Evolutionary conservation across 306 rosid genomes (phyloP).

Genomic region (Ziziphus jujuba): DNA sequence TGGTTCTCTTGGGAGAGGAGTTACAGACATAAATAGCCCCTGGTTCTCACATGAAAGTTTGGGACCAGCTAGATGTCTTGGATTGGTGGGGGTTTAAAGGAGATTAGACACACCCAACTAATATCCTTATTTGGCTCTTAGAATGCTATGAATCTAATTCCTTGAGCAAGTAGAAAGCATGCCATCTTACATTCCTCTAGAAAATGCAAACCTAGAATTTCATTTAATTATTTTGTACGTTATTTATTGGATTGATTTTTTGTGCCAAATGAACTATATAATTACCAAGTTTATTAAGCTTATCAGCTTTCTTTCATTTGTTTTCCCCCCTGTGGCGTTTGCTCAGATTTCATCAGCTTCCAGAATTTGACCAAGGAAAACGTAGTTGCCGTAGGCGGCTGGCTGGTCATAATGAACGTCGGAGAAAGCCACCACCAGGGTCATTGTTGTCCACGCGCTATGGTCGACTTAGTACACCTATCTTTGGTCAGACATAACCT

Average conservation of each 20-base stretch:
- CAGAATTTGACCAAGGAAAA: constrained; percentile 93
- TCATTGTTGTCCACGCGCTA: constrained; percentile 62
- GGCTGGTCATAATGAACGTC: constrained; percentile 93
- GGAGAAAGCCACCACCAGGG: constrained; percentile 88
- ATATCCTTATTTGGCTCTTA: no score
- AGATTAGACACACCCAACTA: no score
- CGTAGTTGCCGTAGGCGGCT: constrained; percentile 94
- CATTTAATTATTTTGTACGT: not conserved
- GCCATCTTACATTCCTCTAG: no score
- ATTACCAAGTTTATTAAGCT: not conserved
- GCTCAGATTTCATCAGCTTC: constrained; percentile 84
- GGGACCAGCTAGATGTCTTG: no score
- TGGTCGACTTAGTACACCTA: constrained; percentile 51
- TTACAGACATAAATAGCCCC: no score
- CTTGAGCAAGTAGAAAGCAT: no score
- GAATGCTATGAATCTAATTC: no score
- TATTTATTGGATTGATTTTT: not conserved
- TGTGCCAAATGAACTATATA: not conserved
- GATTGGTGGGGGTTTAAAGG: no score
- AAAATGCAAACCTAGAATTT: no score
- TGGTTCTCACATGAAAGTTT: no score
- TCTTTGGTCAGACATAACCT: constrained; percentile 52
- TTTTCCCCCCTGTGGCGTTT: constrained; percentile 30
- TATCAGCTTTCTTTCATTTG: constrained; percentile 28
- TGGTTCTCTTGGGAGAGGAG: no score